Evolutionary conservation across 345 rosid species (phyloP).

Genomic region (Citrus unshiu): DNA sequence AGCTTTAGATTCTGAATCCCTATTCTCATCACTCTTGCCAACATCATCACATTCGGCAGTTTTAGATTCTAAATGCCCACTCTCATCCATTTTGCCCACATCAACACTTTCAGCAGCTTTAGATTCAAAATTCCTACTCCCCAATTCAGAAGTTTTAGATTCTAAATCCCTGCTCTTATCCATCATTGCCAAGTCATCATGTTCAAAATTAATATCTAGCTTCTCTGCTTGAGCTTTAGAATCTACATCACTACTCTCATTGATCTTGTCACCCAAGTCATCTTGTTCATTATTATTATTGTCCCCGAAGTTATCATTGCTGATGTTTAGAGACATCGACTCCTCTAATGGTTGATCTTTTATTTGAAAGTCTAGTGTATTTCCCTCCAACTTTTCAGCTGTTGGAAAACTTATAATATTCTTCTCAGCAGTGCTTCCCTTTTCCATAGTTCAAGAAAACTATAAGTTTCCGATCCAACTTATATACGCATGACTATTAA

Average conservation of each 20-base stretch:
- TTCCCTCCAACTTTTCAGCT: slow-evolving; percentile 26
- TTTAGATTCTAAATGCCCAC: slow-evolving; percentile 5
- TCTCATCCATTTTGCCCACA: slow-evolving; percentile 10
- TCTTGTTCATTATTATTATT: slow-evolving; percentile 18
- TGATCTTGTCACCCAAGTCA: neutral
- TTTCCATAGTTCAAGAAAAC: slow-evolving; percentile 22
- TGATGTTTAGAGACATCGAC: slow-evolving; percentile 22
- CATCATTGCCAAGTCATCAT: slow-evolving; percentile 12
- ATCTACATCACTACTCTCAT: slow-evolving; percentile 11
- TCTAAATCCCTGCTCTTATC: slow-evolving; percentile 8
- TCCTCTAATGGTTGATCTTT: slow-evolving; percentile 24
- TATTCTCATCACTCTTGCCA: neutral
- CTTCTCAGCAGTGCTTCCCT: slow-evolving; percentile 15
- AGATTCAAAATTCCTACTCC: slow-evolving; percentile 3
- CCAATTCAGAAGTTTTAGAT: neutral
- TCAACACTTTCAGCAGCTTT: neutral
- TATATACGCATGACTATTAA: slow-evolving; percentile 14
- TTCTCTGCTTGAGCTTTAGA: slow-evolving; percentile 17
- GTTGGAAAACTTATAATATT: slow-evolving; percentile 13
- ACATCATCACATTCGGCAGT: slow-evolving; percentile 1
- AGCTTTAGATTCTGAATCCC: slow-evolving; percentile 10
- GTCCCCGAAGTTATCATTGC: slow-evolving; percentile 13
- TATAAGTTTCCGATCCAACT: slow-evolving; percentile 12
- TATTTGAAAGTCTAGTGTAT: slow-evolving; percentile 10
- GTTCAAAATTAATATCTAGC: neutral